Percentiles rank a stretch among this genome's conserved stretches.
phyloP scores from a whole-genome alignment of 2,329 filamentous ascomycete species.

The Paecilomyces sp. region DNA sequence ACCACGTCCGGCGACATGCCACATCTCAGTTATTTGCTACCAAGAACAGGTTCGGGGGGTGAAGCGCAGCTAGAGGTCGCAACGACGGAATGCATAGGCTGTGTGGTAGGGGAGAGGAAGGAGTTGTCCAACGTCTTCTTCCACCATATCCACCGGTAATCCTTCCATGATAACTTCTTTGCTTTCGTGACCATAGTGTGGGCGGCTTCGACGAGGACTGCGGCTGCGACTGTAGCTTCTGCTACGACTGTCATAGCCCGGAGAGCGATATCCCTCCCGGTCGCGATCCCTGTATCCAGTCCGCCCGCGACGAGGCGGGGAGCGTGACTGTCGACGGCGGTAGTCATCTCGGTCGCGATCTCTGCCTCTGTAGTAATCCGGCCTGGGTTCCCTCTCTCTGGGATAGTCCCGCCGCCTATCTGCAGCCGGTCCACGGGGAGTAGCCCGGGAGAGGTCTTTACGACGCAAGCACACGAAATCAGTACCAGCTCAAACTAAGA shows the following conservation, averaged over 20 bases:
- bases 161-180: slow-evolving; percentile 46
- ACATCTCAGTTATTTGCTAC: slow-evolving; percentile 34
- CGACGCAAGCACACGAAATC: slow-evolving; percentile 20
- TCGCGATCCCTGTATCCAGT: slow-evolving; percentile 37
- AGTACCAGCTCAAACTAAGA: slow-evolving; percentile 25
- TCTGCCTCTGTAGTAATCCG: slow-evolving; percentile 25
- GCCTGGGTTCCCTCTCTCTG: slow-evolving; percentile 22
- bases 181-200: slow-evolving; percentile 36
- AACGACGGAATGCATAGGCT: slow-evolving; percentile 5
- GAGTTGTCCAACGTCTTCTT: slow-evolving; percentile 44
- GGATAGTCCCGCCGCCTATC: slow-evolving; percentile 30
- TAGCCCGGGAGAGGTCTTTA: slow-evolving; percentile 31
- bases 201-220: slow-evolving; percentile 28
- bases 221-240: slow-evolving; percentile 27
- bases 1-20: slow-evolving; percentile 22
- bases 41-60: slow-evolving; percentile 13
- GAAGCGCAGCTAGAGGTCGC: slow-evolving; percentile 10
- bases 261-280: slow-evolving; percentile 40
- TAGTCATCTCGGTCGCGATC: slow-evolving; percentile 29
- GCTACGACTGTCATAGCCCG: slow-evolving; percentile 24
- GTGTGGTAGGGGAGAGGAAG: slow-evolving; percentile 16
- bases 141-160: slow-evolving; percentile 41
- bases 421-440: slow-evolving; percentile 28
- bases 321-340: slow-evolving; percentile 23
- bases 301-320: slow-evolving; percentile 30